phyloP scores from a whole-genome alignment of 768 basidiomycete species.

The Rhizopogon vesiculosus region DNA sequence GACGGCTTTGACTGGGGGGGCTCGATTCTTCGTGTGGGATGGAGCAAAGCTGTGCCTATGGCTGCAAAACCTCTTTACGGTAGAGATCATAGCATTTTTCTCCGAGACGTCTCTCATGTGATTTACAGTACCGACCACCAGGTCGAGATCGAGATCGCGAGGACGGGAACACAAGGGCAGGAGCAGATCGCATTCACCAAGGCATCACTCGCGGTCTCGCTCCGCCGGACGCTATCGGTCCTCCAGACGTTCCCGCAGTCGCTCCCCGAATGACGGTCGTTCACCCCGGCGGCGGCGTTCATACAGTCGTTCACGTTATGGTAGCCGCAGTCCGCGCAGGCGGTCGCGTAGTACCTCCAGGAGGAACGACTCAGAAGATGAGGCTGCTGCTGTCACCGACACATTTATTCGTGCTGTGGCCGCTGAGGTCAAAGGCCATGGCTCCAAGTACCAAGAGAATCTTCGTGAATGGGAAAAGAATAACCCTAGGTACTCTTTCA shows the following conservation, averaged over 20 bases:
- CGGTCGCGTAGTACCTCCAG: constrained; percentile 28
- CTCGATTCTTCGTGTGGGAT: constrained; percentile 80
- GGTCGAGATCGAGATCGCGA: constrained; percentile 30
- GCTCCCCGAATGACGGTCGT: constrained; percentile 38
- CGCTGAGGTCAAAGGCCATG: constrained; percentile 78
- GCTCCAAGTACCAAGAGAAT: constrained; percentile 66
- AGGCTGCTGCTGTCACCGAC: constrained; percentile 57
- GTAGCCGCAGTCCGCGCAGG: constrained; percentile 44
- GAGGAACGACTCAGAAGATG: constrained; percentile 50
- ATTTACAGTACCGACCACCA: constrained; percentile 9
- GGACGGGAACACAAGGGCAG: constrained; percentile 21
- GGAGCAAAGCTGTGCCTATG: constrained; percentile 95
- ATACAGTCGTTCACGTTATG: constrained; percentile 35
- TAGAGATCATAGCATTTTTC: constrained; percentile 27
- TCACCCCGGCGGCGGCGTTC: constrained; percentile 40
- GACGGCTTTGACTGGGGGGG: constrained; percentile 97
- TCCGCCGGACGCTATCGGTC: constrained; percentile 31
- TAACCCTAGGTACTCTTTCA: constrained; percentile 81
- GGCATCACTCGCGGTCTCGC: constrained; percentile 31
- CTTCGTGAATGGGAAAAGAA: constrained; percentile 71
- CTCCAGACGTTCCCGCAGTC: constrained; percentile 47
- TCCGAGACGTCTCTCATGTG: neutral
- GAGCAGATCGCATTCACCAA: constrained; percentile 24
- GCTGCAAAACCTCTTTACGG: constrained; percentile 79
- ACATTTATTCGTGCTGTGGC: constrained; percentile 87